Conservation (phyloP, 108 stramenopile genomes). For the Nitzschia sp. region DNA sequence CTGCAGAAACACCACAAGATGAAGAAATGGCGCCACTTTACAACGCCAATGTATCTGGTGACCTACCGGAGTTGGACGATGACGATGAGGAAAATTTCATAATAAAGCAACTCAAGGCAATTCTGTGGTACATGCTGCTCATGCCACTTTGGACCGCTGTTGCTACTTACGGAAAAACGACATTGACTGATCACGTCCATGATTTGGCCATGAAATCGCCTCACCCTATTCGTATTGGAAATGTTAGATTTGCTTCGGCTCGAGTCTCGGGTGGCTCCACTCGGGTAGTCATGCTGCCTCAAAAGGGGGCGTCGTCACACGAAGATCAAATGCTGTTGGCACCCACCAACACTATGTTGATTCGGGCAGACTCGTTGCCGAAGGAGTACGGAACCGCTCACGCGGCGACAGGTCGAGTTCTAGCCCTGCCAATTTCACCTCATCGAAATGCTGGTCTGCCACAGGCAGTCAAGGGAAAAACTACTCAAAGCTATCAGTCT, state of each 20-base stretch:
- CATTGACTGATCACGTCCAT: constrained; percentile 44
- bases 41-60: constrained; percentile 5
- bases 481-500: constrained; percentile 2
- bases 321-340: not conserved
- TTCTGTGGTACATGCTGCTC: constrained; percentile 56
- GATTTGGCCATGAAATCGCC: constrained; percentile 73
- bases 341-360: constrained; percentile 16
- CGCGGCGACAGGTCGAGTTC: constrained; percentile 15
- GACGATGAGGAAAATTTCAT: constrained; percentile 10
- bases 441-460: constrained; percentile 1
- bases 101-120: constrained; percentile 12
- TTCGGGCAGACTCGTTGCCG: constrained; percentile 29
- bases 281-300: constrained; percentile 33
- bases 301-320: not conserved
- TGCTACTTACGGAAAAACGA: constrained; percentile 54
- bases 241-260: constrained; percentile 36
- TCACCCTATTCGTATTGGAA: constrained; percentile 76
- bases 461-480: not conserved
- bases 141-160: constrained; percentile 76
- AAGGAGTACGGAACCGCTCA: constrained; percentile 9
- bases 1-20: not conserved
- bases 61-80: not conserved
- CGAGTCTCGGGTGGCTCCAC: constrained; percentile 7
- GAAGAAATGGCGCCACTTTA: constrained; percentile 27
- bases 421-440: constrained; percentile 24